Evolutionary conservation across 2,329 filamentous ascomycete genomes (phyloP), one percentile per base, ranked within the genome.

Genomic region (Alternaria solani): DNA sequence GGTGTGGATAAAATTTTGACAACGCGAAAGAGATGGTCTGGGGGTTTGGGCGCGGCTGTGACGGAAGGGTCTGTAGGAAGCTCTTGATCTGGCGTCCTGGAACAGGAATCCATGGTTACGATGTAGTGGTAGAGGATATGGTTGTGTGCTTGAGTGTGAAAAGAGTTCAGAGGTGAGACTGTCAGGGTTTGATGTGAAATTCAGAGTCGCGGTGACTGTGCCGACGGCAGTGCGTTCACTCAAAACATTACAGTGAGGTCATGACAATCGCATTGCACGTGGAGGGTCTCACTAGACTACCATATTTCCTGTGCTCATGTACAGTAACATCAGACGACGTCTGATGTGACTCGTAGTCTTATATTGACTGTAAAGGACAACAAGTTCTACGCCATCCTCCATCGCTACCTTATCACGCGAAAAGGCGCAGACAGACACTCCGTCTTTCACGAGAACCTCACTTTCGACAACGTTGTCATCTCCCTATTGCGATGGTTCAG

Each of bases 1-100:
- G 3, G 12, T 2, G 9, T 18, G 5, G 53, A 55, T 6, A 64
- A 41, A 0, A 11, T 41, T 42, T 58, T 62, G 36, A 64, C 49
- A 4, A 44, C 51, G 53, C 59, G 53, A 43, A 64, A 66, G 3
- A 59, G 44, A 7, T 57, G 51, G 16, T n/a, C 11, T 46, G 55
- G 57, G 23, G 63, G 61, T 12, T 6, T 51, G 12, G 43, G 47
- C 4, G 46, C 28, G 4, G n/a, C 7, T 5, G n/a, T 12, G 18
- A 43, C 8, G 2, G 34, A 28, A n/a, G 28, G 8, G 3, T n/a
- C n/a, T 7, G 14, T 30, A 36, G 11, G 12, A 23, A 18, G 8
- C 20, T 16, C 30, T 14, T 48, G 46, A 25, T n/a, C 14, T 4
- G 20, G 20, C 18, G 18, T 34, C 18, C 5, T 6, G 32, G 30